These are phyloP conservation scores for Ganoderma sinense DNA, from an alignment of 1,284 basidiomycete species.

Conservation along the genomic window DNA sequence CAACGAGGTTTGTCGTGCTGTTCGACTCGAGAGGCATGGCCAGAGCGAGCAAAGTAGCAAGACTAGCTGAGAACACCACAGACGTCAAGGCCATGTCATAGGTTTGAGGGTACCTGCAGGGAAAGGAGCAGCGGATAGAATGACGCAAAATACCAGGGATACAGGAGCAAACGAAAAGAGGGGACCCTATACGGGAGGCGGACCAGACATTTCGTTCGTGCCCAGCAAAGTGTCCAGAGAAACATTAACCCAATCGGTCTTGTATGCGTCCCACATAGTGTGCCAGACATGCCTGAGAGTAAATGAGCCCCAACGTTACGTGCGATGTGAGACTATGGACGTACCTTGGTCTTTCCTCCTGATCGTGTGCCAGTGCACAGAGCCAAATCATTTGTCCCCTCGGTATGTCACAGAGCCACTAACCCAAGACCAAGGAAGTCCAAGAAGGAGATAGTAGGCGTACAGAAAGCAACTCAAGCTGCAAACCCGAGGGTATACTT, in stretches of 20 bases:
- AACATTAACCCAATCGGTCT: background rate
- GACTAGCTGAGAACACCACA: constrained; percentile 24
- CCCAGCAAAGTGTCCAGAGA: background rate
- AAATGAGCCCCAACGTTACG: background rate
- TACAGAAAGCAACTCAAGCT: background rate
- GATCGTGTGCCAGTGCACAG: background rate
- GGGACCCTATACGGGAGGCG: background rate
- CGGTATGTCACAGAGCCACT: background rate
- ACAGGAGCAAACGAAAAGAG: constrained; percentile 7
- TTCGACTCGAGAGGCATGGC: constrained; percentile 28
- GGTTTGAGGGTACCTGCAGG: background rate
- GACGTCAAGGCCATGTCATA: constrained; percentile 37
- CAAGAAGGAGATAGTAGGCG: background rate
- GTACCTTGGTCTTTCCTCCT: background rate
- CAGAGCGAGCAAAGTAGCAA: constrained; percentile 24
- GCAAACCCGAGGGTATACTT: background rate
- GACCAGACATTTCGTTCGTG: constrained; percentile 13
- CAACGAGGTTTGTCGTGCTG: constrained; percentile 6
- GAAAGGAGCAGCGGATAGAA: background rate
- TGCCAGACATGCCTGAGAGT: background rate
- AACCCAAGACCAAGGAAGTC: background rate
- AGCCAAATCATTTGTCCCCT: background rate
- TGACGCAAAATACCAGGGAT: background rate
- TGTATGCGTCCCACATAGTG: background rate
- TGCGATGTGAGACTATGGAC: background rate